Conservation (phyloP, 371 early-diverging fungal species). For the Rhizopus sp. region DNA sequence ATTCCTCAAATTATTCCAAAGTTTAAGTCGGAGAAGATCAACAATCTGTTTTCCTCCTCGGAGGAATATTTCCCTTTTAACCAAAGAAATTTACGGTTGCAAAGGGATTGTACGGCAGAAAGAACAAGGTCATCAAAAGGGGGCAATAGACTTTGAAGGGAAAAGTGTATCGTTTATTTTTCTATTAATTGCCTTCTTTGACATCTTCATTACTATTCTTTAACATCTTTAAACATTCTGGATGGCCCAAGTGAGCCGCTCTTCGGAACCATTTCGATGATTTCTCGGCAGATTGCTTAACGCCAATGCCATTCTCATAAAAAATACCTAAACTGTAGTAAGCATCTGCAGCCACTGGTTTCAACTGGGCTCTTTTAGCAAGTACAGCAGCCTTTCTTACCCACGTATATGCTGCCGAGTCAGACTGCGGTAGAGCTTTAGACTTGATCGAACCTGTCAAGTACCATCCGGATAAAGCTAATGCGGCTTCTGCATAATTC, state of each 20-base stretch:
- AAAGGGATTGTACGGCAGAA: conserved; percentile 31
- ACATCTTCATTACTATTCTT: background rate
- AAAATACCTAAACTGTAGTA: conserved; percentile 83
- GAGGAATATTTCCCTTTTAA: conserved; percentile 26
- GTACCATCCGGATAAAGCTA: conserved; percentile 88
- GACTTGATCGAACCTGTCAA: conserved; percentile 73
- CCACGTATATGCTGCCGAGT: conserved; percentile 72
- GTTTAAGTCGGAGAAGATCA: background rate
- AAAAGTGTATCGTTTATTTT: background rate
- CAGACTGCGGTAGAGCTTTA: conserved; percentile 67
- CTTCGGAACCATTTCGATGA: conserved; percentile 26
- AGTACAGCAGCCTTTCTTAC: conserved; percentile 66
- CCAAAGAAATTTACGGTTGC: conserved; percentile 16
- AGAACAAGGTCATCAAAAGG: conserved; percentile 6
- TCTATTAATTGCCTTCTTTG: background rate
- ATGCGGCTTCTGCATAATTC: conserved; percentile 76
- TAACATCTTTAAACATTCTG: conserved; percentile 16
- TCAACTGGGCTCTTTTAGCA: conserved; percentile 40
- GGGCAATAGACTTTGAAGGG: background rate
- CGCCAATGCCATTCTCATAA: conserved; percentile 75
- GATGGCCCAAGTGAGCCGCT: conserved; percentile 25
- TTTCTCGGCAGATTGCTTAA: conserved; percentile 23
- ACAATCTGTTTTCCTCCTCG: conserved; percentile 19
- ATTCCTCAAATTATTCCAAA: background rate
- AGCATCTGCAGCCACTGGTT: conserved; percentile 73